A percentile compares a stretch with the other conserved stretches of the same genome.
phyloP scores from a whole-genome alignment of 1,284 basidiomycete genomes.

The Rhodotorula mucilaginosa region DNA sequence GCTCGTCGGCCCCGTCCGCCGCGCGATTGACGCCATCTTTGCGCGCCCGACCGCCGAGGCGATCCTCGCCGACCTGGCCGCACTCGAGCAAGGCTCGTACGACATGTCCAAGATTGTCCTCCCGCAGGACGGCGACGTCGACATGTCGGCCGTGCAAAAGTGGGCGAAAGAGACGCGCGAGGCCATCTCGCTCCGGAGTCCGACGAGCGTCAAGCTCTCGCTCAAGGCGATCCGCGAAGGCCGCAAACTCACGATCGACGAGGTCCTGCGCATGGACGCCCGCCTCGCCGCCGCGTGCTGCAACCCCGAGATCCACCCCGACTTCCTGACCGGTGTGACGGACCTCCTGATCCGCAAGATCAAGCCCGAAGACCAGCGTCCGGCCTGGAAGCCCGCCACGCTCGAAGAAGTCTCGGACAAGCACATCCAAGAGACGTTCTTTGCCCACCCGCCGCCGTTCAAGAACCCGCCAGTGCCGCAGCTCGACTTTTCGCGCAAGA shows the following conservation, averaged over 20 bases:
- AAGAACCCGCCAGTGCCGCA: slow-evolving; percentile 52
- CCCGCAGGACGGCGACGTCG: slow-evolving; percentile 51
- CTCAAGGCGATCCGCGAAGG: slow-evolving; percentile 73
- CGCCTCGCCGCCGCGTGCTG: slow-evolving; percentile 75
- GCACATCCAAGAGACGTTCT: slow-evolving; percentile 62
- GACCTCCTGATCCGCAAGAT: slow-evolving; percentile 69
- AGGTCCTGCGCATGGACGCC: slow-evolving; percentile 76
- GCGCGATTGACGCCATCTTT: slow-evolving; percentile 77
- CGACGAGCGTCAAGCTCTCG: slow-evolving; percentile 84
- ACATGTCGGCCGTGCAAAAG: slow-evolving; percentile 46
- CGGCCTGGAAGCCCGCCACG: slow-evolving; percentile 65
- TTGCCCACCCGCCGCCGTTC: slow-evolving; percentile 58
- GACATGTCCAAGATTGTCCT: slow-evolving; percentile 20
- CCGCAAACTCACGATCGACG: slow-evolving; percentile 60
- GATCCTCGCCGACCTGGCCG: slow-evolving; percentile 63
- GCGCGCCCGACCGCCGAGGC: slow-evolving; percentile 64
- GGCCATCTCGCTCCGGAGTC: slow-evolving; percentile 68
- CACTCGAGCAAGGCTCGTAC: slow-evolving; percentile 48
- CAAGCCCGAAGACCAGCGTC: slow-evolving; percentile 52
- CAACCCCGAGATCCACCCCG: slow-evolving; percentile 63
- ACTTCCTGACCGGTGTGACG: slow-evolving; percentile 77
- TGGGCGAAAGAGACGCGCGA: slow-evolving; percentile 74
- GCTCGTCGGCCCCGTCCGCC: slow-evolving; percentile 64
- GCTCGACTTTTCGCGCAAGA: slow-evolving; percentile 18
- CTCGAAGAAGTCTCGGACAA: slow-evolving; percentile 59